Evolutionary conservation across 1,139 yeast species (phyloP).

Genomic region (Pneumocystis murina): DNA sequence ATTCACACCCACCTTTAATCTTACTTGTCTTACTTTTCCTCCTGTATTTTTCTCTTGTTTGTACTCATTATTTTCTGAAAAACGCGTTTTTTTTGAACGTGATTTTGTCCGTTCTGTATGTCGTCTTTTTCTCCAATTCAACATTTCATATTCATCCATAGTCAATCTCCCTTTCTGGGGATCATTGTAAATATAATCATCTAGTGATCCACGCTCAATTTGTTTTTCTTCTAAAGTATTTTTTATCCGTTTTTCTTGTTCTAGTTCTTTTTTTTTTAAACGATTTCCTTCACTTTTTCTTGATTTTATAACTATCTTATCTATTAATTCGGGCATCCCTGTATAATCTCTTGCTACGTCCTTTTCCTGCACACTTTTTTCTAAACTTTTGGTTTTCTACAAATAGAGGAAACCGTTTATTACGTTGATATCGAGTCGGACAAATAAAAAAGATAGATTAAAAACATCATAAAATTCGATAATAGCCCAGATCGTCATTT

Average conservation of each 20-base stretch:
- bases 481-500: neutral
- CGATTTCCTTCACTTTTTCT: neutral
- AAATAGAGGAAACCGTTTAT: neutral
- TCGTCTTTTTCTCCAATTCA: neutral
- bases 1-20: neutral
- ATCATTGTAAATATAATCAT: neutral
- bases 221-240: neutral
- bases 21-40: neutral
- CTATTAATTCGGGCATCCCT: neutral
- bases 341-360: neutral
- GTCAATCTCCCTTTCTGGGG: neutral
- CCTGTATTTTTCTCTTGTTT: neutral
- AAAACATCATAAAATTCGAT: neutral
- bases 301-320: neutral
- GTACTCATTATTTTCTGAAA: neutral
- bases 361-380: neutral
- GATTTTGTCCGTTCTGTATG: neutral
- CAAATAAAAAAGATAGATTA: neutral
- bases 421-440: neutral
- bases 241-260: neutral
- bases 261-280: neutral
- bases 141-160: neutral
- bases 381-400: conserved; percentile 4
- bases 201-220: neutral
- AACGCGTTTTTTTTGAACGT: neutral